phyloP scores from a whole-genome alignment of 2,329 filamentous ascomycete genomes.

The Epichloe baconii region DNA sequence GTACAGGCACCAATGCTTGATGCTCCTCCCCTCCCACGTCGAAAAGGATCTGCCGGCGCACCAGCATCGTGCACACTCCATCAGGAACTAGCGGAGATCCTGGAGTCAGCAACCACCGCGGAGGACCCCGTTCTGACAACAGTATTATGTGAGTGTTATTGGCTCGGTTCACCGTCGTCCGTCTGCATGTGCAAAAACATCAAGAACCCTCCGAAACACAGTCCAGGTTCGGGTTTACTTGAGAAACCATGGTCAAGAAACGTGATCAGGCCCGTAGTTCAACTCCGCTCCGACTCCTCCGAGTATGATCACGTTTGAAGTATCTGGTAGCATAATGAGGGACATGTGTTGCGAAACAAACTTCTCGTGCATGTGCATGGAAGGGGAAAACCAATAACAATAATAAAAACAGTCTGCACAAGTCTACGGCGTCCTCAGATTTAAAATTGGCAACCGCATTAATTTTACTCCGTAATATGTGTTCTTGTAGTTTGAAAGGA shows the following conservation, averaged over 20 bases:
- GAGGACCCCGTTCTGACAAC: background rate
- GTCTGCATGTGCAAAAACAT: background rate
- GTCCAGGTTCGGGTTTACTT: background rate
- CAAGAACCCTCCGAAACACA: background rate
- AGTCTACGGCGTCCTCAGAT: too few species aligned
- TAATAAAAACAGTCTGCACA: too few species aligned
- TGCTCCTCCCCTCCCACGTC: too few species aligned
- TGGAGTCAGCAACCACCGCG: background rate
- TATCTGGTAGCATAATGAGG: background rate
- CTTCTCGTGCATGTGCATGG: background rate
- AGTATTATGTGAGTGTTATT: background rate
- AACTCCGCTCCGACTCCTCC: background rate
- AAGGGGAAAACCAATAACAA: too few species aligned
- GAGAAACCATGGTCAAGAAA: background rate
- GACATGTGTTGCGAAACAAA: background rate
- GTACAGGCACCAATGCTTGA: too few species aligned
- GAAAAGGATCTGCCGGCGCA: background rate
- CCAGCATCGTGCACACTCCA: background rate
- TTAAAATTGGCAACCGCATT: too few species aligned
- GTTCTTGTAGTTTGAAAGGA: too few species aligned
- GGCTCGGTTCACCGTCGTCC: background rate
- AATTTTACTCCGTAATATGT: too few species aligned
- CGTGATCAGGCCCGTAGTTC: background rate
- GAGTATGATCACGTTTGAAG: conserved; percentile 1
- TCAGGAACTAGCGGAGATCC: background rate